Conservation (phyloP, 106 monocot genomes). For the Amphibolis antarctica region DNA sequence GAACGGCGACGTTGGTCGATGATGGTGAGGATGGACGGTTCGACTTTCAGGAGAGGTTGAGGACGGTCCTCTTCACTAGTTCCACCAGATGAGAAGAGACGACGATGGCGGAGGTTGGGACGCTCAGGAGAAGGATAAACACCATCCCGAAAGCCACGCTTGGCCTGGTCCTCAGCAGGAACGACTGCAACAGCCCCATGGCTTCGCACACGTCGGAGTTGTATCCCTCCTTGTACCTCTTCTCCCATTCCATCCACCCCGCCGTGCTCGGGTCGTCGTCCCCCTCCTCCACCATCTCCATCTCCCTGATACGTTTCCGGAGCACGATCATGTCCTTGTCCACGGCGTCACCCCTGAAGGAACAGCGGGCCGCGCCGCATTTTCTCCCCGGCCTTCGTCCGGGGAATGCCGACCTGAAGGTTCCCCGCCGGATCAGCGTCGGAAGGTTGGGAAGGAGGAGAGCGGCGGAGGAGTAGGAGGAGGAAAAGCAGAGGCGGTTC, state of each 20-base stretch:
- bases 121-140: not conserved
- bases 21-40: no score
- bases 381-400: not conserved
- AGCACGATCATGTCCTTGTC: slow-evolving; percentile 3
- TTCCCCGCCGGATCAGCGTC: not conserved
- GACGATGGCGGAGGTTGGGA: not conserved
- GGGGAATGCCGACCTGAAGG: not conserved
- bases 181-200: slow-evolving; percentile 2
- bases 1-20: no score
- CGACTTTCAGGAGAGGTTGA: not conserved
- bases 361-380: no score
- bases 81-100: not conserved
- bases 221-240: not conserved
- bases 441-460: not conserved
- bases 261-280: not conserved
- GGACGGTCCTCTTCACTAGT: not conserved
- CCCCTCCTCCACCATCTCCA: slow-evolving; percentile 1
- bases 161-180: slow-evolving; percentile 2
- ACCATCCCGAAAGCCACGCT: not conserved
- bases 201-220: not conserved
- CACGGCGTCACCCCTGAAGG: not conserved
- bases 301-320: slow-evolving; percentile 1
- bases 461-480: not conserved
- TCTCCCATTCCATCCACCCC: slow-evolving; percentile 11
- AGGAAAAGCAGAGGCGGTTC: no score